Base-by-base conservation (phyloP, 805 yeast genomes). In the Maudiozyma bulderi region DNA sequence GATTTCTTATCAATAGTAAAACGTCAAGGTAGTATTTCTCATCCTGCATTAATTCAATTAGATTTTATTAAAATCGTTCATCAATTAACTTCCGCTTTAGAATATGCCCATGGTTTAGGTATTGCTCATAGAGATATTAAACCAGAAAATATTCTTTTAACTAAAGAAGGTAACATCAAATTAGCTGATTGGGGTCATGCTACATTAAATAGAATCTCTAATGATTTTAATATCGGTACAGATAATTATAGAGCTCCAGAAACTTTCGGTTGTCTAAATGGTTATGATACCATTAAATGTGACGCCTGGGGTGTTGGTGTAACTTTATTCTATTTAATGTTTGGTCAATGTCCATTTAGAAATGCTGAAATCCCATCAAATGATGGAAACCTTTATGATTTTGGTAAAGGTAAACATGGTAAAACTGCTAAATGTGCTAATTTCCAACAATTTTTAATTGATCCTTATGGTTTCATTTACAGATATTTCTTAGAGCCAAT, bases 211-310 rank as follows among this genome's bases (percentile, higher is more conserved):
- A 48, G 57, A n/a, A 51, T 55, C 40, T 63, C 70, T 15, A 52
- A 48, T 9, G 73, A 67, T 33, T 61, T 64, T 14, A 60, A 67
- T 37, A 62, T 87, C 52, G 96, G 96, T 31, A 82, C 90, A 28
- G 95, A 87, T 64, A 77, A 91, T 54, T 89, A 88, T 66, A 84
- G 90, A 87, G 95, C 96, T 1, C 97, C 97, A 4, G 97, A 89
- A 65, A 74, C 89, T 46, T 81, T 86, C 58, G 48, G 51, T 32
- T 52, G 48, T 41, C 33, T 35, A 11, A 40, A 48, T 8, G 45
- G 44, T 20, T 89, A 89, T 62, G 83, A 84, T 60, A 82, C 95
- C 0, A 78, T 81, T 46, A 77, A 78, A 61, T 84, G 88, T 40
- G 96, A 89, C 67, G 74, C 85, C 51, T 89, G 97, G 97, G 82